These are phyloP conservation scores for Fusarium equiseti DNA, from an alignment of 2,329 filamentous ascomycete species.

Conservation along the genomic window DNA sequence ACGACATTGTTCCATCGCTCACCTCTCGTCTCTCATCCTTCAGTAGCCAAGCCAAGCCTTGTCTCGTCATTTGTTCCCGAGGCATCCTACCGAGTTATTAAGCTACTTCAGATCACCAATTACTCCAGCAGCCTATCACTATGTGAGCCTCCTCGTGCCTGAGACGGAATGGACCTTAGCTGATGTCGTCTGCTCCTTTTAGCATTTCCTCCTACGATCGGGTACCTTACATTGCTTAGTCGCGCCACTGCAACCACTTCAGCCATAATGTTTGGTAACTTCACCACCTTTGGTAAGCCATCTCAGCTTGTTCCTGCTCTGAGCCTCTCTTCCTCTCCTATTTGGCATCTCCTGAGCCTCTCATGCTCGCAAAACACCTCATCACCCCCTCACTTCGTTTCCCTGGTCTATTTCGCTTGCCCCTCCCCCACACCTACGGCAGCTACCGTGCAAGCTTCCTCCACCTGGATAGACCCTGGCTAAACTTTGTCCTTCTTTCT, in stretches of 20 bases:
- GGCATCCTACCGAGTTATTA: neutral
- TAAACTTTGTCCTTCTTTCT: slow-evolving; percentile 29
- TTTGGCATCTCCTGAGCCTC: slow-evolving; percentile 3
- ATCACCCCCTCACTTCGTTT: slow-evolving; percentile 34
- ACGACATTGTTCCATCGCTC: slow-evolving; percentile 3
- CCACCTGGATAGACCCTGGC: slow-evolving; percentile 37
- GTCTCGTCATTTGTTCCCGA: neutral
- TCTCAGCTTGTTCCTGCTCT: neutral
- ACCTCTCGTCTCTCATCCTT: slow-evolving; percentile 10
- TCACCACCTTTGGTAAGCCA: slow-evolving; percentile 56
- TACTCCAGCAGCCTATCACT: neutral
- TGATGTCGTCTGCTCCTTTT: slow-evolving; percentile 35
- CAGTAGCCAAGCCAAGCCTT: slow-evolving; percentile 6
- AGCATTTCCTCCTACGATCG: slow-evolving; percentile 22
- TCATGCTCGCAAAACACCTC: slow-evolving; percentile 37
- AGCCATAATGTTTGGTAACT: slow-evolving; percentile 58
- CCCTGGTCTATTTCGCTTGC: slow-evolving; percentile 13
- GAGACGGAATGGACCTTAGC: neutral
- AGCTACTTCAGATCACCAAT: slow-evolving; percentile 2
- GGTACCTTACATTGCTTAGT: slow-evolving; percentile 34
- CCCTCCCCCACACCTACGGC: slow-evolving; percentile 30
- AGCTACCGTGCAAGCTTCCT: slow-evolving; percentile 18
- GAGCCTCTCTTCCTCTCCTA: neutral
- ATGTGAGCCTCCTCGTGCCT: slow-evolving; percentile 33
- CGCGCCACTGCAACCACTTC: slow-evolving; percentile 36